Conservation (phyloP, 2,329 filamentous ascomycete species). For the Colletotrichum camelliae region DNA sequence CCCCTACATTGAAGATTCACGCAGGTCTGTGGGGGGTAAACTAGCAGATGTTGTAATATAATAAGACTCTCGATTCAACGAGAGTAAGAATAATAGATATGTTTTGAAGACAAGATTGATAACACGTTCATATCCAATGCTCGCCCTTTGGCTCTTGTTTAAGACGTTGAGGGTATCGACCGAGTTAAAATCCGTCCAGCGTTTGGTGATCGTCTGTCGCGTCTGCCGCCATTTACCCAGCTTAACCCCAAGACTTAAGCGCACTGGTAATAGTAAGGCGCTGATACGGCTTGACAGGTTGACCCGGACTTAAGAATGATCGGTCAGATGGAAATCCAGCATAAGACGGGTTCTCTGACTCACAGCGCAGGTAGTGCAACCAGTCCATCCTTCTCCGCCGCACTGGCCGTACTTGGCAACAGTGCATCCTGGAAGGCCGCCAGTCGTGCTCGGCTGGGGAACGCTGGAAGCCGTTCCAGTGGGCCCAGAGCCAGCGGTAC, state of each 20-base stretch:
- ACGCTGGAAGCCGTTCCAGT: conserved; percentile 28
- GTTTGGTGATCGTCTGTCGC: neutral
- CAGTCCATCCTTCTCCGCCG: conserved; percentile 3
- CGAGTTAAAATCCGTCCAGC: neutral
- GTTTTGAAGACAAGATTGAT: neutral
- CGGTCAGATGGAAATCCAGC: neutral
- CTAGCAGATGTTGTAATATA: neutral
- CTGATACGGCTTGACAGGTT: conserved; percentile 5
- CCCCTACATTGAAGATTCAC: neutral
- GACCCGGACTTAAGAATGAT: neutral
- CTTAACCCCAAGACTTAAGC: neutral
- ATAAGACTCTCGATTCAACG: neutral
- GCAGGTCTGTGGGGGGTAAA: neutral
- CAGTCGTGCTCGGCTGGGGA: conserved; percentile 12
- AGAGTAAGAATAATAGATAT: neutral
- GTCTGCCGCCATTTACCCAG: neutral
- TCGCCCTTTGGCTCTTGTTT: neutral
- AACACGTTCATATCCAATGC: neutral
- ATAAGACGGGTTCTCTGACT: neutral
- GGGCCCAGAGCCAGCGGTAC: conserved; percentile 36
- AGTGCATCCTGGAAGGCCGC: conserved; percentile 7
- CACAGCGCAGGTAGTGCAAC: conserved; percentile 18
- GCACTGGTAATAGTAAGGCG: conserved; percentile 13
- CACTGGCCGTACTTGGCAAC: conserved; percentile 18
- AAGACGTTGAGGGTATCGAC: neutral